Base-by-base conservation (phyloP, 192 early-diverging fungal genomes). In the Coemansia guatemalensis region DNA sequence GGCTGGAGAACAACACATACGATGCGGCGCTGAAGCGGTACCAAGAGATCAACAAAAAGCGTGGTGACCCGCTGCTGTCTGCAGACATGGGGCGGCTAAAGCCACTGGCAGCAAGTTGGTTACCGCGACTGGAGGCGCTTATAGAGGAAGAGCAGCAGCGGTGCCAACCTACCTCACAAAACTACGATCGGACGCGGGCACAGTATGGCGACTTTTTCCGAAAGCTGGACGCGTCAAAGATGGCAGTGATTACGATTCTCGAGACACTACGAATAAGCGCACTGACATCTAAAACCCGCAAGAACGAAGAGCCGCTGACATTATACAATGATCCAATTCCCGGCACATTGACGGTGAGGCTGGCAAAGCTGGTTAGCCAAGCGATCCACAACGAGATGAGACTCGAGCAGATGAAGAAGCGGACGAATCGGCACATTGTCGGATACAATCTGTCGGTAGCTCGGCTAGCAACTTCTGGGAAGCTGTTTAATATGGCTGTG, bases 371-470 rank as follows among this genome's bases (percentile, higher is more conserved):
- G 29, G 84, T 98, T 33, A 93, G 90, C 32, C 86, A 82, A 23
- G 84, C 89, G 3, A 78, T 98, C 20, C 93, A 96, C 62, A 82
- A 80, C 56, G 94, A 98, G 73, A 88, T 92, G 68, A 88, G 90
- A 68, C 83, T 91, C 9, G 85, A 88, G 55, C 84, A 90, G 39
- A 85, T 93, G 78, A 87, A 88, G 44, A 85, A 87, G 64, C 86
- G 83, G 56, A 78, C 80, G 20, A 89, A 89, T 64, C 72, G 82
- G 30, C 87, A 85, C 23, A 53, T 86, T 48, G 71, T 90, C 57
- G 64, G 68, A 12, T 58, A 61, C 29, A 71, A 83, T 35, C 64
- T 76, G 50, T 78, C 73, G 25, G 81, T 92, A 18, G 90, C 93
- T 58, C 70, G 88, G 57, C 75, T 96, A 9, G 89, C 88, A 56